phyloP scores from a whole-genome alignment of 345 rosid genomes.

The Salix viminalis region DNA sequence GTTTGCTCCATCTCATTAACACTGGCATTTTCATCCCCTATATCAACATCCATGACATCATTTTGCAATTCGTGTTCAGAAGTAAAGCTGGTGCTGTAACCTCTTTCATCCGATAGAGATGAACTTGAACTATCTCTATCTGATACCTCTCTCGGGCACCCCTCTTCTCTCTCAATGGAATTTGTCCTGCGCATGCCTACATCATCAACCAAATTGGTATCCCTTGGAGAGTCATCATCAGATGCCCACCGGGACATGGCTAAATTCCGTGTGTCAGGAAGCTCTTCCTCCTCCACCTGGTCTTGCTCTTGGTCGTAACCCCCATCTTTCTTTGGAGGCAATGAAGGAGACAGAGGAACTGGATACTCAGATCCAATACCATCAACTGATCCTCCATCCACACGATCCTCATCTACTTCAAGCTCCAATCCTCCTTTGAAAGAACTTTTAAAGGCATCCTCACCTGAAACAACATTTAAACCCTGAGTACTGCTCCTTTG shows the following conservation, averaged over 20 bases:
- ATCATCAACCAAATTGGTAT: constrained; percentile 14
- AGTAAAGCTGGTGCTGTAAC: constrained; percentile 14
- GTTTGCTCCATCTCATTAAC: constrained; percentile 10
- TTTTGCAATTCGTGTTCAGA: constrained; percentile 28
- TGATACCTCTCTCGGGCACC: constrained; percentile 30
- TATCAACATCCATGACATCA: constrained; percentile 24
- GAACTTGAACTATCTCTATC: constrained; percentile 24
- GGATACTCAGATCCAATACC: constrained; percentile 1
- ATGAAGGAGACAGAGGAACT: constrained; percentile 11
- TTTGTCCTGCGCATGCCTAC: constrained; percentile 20
- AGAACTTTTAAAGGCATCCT: constrained; percentile 12
- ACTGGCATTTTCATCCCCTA: constrained; percentile 18
- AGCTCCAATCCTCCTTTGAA: constrained; percentile 10
- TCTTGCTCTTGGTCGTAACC: constrained; percentile 27
- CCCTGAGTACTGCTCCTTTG: constrained; percentile 15
- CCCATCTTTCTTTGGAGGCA: constrained; percentile 7
- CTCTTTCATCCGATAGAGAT: constrained; percentile 34
- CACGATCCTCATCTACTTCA: constrained; percentile 13
- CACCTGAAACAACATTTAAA: constrained; percentile 13
- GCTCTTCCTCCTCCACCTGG: constrained; percentile 39
- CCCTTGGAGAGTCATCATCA: constrained; percentile 30
- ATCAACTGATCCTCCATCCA: background rate
- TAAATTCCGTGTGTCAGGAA: constrained; percentile 33
- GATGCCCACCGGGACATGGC: constrained; percentile 69
- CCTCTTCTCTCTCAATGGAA: constrained; percentile 45